Evolutionary conservation across 208 protist genomes (phyloP), one percentile per base, ranked within the genome.

Genomic region (Crithidia expoeki): DNA sequence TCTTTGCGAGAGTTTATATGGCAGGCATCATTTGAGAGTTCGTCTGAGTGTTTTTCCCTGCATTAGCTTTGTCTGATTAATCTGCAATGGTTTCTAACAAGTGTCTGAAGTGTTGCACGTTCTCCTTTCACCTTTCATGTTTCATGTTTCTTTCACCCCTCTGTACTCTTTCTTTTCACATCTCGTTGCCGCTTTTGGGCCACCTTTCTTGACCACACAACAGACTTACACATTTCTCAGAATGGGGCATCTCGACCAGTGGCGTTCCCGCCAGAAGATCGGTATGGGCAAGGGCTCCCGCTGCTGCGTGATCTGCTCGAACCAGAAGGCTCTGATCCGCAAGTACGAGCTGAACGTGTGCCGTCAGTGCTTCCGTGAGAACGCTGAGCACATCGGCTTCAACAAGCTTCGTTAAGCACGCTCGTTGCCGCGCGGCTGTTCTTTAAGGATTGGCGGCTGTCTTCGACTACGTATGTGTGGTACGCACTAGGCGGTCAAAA

Each of bases 321-420:
- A 96, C 82, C 84, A 94, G 81, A 94, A 96, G 83, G 93, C 92
- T 44, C 70, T 98, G 64, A 98, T 98, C 79, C 88, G 94, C 81
- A 98, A 98, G 86, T 98, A 98, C 78, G 94, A 93, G 71, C 87
- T 98, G 57, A 95, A 95, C 83, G 83, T 97, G 23, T 98, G 94
- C 89, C 89, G 94, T 80, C 90, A 97, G 88, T 98, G 94, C 89
- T 98, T 98, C 89, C 89, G 90, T 82, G 92, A 97, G 76, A 97
- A 97, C 72, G 86, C 90, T 17, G 79, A 94, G 74, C 70, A 94
- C 83, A 93, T 97, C 68, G 92, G 92, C 56, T 97, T 95, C 85
- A 80, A 59, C 68, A 97, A 97, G 89, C 89, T 96, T 30, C 87
- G 87, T 59, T 96, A 94, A 93, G 38, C 7, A 46, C 36, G 16